A percentile compares a stretch with the other conserved stretches of the same genome.
Evolutionary conservation across 768 basidiomycete species (phyloP).

Genomic region (Lyophyllum semitale): DNA sequence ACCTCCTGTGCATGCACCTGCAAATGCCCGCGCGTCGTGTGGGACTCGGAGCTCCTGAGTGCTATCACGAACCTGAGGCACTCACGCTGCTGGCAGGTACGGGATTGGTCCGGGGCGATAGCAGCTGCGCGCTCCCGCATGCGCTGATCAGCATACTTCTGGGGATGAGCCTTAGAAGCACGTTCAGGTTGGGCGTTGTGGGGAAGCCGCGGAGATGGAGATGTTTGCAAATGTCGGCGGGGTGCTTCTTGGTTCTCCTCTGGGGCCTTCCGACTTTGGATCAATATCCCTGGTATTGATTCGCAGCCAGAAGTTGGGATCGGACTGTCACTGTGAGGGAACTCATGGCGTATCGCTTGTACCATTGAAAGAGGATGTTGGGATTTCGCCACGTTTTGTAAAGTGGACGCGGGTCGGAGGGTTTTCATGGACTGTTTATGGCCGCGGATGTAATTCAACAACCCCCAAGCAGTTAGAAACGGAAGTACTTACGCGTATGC

Average conservation of each 20-base stretch:
- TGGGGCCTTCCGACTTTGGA: no score
- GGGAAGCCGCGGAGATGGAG: background rate
- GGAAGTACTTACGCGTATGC: no score
- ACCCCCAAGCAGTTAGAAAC: no score
- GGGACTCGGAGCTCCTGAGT: background rate
- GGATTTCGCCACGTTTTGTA: no score
- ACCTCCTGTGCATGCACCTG: background rate
- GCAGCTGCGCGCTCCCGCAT: background rate
- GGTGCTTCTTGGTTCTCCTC: background rate
- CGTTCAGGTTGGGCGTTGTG: background rate
- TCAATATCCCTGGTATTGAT: no score
- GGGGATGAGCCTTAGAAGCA: slow-evolving; percentile 9
- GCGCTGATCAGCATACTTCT: slow-evolving; percentile 6
- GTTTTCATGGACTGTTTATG: no score
- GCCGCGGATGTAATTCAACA: no score
- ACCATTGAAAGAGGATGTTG: no score
- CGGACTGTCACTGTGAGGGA: no score
- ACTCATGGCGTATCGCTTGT: no score
- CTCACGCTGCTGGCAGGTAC: background rate
- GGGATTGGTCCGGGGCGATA: background rate
- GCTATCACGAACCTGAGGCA: background rate
- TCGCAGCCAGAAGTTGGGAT: no score
- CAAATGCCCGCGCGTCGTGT: background rate
- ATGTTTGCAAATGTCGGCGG: background rate
- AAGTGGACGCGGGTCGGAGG: no score